These are phyloP conservation scores for Mrakia gelida DNA, from an alignment of 768 basidiomycete species.

Conservation along the genomic window DNA sequence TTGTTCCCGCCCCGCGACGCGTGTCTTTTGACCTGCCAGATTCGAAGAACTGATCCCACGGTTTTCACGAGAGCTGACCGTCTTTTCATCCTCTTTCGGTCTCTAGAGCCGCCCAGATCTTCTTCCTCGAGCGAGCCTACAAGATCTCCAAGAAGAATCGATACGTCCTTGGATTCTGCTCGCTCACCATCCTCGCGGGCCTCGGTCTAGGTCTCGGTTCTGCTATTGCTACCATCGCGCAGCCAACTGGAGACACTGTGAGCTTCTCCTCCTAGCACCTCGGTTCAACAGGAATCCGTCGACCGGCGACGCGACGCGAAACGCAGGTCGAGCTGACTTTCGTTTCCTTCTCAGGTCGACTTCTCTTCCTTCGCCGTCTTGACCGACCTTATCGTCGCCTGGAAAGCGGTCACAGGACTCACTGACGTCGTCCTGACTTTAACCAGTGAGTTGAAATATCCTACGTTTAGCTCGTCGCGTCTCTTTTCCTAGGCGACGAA, in stretches of 20 bases:
- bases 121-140: slow-evolving; percentile 8
- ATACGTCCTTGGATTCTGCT: neutral
- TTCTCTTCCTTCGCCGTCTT: neutral
- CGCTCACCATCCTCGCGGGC: neutral
- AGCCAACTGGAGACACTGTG: neutral
- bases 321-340: neutral
- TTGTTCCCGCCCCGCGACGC: neutral
- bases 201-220: neutral
- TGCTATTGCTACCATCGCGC: neutral
- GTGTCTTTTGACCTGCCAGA: too few relatives aligned
- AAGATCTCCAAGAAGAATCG: neutral
- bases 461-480: too few relatives aligned
- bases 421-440: neutral
- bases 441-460: neutral
- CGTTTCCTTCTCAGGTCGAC: neutral
- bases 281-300: too few relatives aligned
- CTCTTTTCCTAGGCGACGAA: too few relatives aligned
- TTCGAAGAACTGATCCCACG: too few relatives aligned
- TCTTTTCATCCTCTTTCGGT: too few relatives aligned
- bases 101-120: neutral
- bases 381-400: neutral
- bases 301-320: too few relatives aligned
- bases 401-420: neutral
- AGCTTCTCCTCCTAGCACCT: neutral
- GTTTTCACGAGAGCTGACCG: too few relatives aligned